Conservation (phyloP, 1,139 yeast genomes). For the Magnusiomyces fungicola region DNA sequence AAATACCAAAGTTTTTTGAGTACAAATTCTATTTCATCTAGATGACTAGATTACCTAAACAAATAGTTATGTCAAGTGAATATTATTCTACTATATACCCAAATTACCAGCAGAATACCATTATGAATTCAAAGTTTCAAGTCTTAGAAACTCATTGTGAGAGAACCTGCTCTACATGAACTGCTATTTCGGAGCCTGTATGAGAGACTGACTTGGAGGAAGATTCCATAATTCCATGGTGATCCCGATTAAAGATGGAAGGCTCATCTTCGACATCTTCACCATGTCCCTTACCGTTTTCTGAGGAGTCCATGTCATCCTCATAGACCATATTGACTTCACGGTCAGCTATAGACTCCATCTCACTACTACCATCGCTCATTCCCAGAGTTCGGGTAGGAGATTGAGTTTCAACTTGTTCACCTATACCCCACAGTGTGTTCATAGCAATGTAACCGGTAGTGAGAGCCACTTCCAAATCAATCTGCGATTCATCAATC, state of each 20-base stretch:
- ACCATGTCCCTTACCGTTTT: background rate
- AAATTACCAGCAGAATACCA: too few relatives aligned
- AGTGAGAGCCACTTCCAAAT: slow-evolving; percentile 45
- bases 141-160: too few relatives aligned
- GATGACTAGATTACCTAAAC: too few relatives aligned
- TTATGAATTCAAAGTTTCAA: too few relatives aligned
- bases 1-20: too few relatives aligned
- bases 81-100: too few relatives aligned
- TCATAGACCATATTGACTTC: background rate
- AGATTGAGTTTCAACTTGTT: slow-evolving; percentile 46
- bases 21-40: too few relatives aligned
- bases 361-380: background rate
- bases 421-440: slow-evolving; percentile 58
- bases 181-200: too few relatives aligned
- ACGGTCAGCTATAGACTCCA: background rate
- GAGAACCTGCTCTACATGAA: too few relatives aligned
- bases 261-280: background rate
- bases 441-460: slow-evolving; percentile 55
- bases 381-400: slow-evolving; percentile 34
- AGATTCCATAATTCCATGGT: too few relatives aligned
- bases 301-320: background rate
- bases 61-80: too few relatives aligned
- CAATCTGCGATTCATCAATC: slow-evolving; percentile 43
- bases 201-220: too few relatives aligned
- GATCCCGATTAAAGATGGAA: slow-evolving; percentile 1